These are phyloP conservation scores for Lactarius sanguifluus DNA, from an alignment of 768 basidiomycete species.

Conservation along the genomic window DNA sequence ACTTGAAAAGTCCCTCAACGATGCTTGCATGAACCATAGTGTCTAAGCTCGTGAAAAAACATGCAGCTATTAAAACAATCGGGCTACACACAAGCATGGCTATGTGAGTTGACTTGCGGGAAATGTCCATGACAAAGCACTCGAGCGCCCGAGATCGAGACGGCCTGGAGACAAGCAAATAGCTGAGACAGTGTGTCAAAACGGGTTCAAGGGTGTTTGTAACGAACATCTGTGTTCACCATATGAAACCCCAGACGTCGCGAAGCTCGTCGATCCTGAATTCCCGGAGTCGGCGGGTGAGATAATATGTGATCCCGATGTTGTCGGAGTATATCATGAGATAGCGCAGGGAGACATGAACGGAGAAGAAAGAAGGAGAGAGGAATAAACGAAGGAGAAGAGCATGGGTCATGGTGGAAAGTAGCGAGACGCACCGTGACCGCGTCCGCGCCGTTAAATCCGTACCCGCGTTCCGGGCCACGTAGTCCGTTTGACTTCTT, in stretches of 20 bases:
- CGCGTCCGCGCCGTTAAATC: conserved; percentile 2
- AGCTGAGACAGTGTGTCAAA: conserved; percentile 50
- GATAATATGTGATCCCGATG: conserved; percentile 89
- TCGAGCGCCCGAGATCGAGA: conserved; percentile 91
- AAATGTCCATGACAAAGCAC: conserved; percentile 86
- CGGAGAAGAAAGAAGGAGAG: conserved; percentile 88
- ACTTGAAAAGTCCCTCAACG: conserved; percentile 74
- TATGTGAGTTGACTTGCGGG: conserved; percentile 90
- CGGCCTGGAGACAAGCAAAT: conserved; percentile 90
- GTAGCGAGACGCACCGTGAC: not conserved
- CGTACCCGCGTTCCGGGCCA: conserved; percentile 12
- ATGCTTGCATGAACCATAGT: conserved; percentile 98
- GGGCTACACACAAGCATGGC: conserved; percentile 81
- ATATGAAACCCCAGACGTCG: conserved; percentile 89
- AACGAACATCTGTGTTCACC: conserved; percentile 44
- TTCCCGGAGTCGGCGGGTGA: conserved; percentile 70
- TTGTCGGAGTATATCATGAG: conserved; percentile 79
- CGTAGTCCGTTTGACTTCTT: conserved; percentile 16
- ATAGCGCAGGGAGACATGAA: conserved; percentile 91
- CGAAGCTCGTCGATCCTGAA: conserved; percentile 69
- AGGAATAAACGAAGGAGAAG: conserved; percentile 90
- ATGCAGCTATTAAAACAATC: conserved; percentile 28
- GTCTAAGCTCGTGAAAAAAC: conserved; percentile 52
- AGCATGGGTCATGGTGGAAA: conserved; percentile 59
- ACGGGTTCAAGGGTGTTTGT: conserved; percentile 37